Base-by-base conservation (phyloP, 257 asterid genomes). In the Schizonepeta tenuifolia region DNA sequence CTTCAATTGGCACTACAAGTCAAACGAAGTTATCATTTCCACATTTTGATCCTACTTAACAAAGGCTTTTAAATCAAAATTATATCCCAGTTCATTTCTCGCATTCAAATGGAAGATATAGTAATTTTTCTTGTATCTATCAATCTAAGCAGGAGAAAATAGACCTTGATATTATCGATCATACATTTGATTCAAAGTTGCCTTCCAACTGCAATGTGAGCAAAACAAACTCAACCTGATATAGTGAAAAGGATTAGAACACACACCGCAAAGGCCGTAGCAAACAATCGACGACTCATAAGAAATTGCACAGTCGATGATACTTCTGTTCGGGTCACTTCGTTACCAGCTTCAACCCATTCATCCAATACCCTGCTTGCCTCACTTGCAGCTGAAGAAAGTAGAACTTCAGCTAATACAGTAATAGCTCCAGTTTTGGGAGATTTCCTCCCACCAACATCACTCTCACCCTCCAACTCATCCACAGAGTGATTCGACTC, bases 231-330 rank as follows among this genome's bases (percentile, higher is more conserved):
- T 41, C 28, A 68, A 38, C 7, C 58, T 14, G 18, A 60, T 13
- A 44, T 4, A 40, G 28, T 8, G 46, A 15, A 76, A 38, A 57
- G 31, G 24, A 73, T 53, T 59, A 67, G 55, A 49, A 63, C 31
- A 70, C 80, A 60, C 66, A 93, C 98, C 97, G 86, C 84, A 81
- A 89, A 76, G 57, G 97, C 95, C 82, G 73, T 88, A 62, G 20
- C 64, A 50, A 61, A 90, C 83, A 86, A 50, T 41, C 72, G 75
- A 24, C 88, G 71, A 22, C 59, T 82, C 14, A 88, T 89, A 76
- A 93, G 87, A 72, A 72, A 18, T 38, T 74, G 63, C 77, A 78
- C 65, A 21, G 91, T 66, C 18, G 17, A 22, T 18, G 83, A 46
- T 58, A 74, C 76, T n/a, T 83, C 91, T 3, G 79, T 24, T 40